Evolutionary conservation across 2,329 filamentous ascomycete species (phyloP), one percentile per base, ranked within the genome.

Genomic region (Microdochium paspali): DNA sequence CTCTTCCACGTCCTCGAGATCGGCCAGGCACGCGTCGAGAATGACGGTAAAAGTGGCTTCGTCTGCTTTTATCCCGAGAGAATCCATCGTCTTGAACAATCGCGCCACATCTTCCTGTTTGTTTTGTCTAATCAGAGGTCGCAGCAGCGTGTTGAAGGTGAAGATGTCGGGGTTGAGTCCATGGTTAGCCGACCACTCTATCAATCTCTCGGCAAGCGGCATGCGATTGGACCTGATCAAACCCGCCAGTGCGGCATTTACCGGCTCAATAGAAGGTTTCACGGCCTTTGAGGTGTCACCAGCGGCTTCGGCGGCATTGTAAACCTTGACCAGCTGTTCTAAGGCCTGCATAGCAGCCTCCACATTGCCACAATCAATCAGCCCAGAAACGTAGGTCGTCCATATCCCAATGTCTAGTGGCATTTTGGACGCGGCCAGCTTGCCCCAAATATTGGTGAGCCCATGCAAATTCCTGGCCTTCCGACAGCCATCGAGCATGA

Each of bases 1-100:
- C 47, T 80, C 70, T 10, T 69, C 62, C 23, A 47, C 47, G 71
- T 58, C 24, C 31, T 65, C 57, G 39, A 79, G 64, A 35, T 62
- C 55, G 51, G 66, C 58, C 56, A 79, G 66, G 50, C 77, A 63
- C 57, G 75, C 76, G 39, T 85, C 80, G 7, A 93, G 69, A 48
- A 93, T 72, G 51, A 88, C 79, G 21, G 81, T 86, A 62, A 87
- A 87, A 0, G 88, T 93, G 5, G 75, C 76, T n/a, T 73, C 69
- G 60, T 90, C 80, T 1, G 82, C 76, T 25, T 71, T 54, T 24
- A 88, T 62, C 2, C 71, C 71, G 15, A 72, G 64, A 2, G 60
- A 52, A 32, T 73, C 66, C 85, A 90, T 90, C 47, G 72, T 65
- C 3, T 66, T 56, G 2, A 89, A 68, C 12, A 88, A 57, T 2